phyloP scores from a whole-genome alignment of 2,329 filamentous ascomycete genomes.

The Hirsutella thompsonii region DNA sequence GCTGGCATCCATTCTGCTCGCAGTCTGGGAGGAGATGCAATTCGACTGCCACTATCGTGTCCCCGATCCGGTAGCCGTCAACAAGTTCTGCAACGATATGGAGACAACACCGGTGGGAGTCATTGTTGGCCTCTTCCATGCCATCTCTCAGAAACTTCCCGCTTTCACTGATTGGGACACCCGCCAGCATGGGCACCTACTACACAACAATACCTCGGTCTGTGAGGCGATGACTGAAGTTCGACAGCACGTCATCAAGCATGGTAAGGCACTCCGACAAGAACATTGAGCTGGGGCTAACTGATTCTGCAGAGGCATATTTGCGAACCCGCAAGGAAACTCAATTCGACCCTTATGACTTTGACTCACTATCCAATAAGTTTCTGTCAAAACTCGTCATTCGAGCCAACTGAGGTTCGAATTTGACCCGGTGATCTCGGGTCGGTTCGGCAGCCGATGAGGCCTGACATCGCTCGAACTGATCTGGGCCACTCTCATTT shows the following conservation, averaged over 20 bases:
- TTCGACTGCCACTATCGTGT: constrained; percentile 96
- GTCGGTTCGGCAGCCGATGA: not conserved
- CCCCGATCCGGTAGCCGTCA: constrained; percentile 68
- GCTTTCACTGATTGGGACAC: constrained; percentile 92
- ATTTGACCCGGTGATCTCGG: not conserved
- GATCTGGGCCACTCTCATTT: constrained; percentile 16
- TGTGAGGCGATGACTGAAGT: constrained; percentile 97
- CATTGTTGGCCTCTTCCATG: constrained; percentile 92
- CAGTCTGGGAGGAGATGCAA: constrained; percentile 97
- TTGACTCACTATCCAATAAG: constrained; percentile 93
- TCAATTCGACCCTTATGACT: constrained; percentile 83
- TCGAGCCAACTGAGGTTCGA: constrained; percentile 57
- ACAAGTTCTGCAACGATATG: constrained; percentile 96
- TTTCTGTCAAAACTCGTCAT: constrained; percentile 95
- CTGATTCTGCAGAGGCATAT: constrained; percentile 56
- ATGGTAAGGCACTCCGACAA: constrained; percentile 46
- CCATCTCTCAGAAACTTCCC: constrained; percentile 93
- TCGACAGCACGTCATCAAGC: constrained; percentile 79
- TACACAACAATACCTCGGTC: constrained; percentile 83
- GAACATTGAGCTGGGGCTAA: constrained; percentile 8
- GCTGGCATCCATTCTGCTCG: constrained; percentile 81
- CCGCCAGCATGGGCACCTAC: constrained; percentile 74
- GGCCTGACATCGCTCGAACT: not conserved
- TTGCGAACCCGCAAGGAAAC: constrained; percentile 66
- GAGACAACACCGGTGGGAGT: constrained; percentile 91